Conservation (phyloP, 768 basidiomycete genomes). For the Tricholomella constricta region DNA sequence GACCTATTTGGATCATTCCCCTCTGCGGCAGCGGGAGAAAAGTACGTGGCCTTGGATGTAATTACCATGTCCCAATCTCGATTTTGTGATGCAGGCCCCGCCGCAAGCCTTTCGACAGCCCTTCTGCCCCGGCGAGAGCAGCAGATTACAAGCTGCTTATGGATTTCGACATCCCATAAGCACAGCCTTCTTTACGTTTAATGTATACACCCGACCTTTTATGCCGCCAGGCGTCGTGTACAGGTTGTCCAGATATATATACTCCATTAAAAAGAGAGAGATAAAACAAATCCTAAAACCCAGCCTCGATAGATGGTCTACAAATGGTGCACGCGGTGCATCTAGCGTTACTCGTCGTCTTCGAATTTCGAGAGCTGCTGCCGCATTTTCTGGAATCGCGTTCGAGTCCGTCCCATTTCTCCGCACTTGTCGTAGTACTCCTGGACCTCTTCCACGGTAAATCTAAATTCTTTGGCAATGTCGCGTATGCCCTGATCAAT, state of each 20-base stretch:
- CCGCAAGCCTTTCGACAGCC: conserved; percentile 76
- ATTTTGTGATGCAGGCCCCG: conserved; percentile 45
- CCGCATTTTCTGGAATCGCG: conserved; percentile 70
- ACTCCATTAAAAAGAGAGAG: not conserved
- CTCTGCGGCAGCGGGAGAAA: conserved; percentile 94
- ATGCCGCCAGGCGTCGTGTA: not conserved
- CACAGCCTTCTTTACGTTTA: not conserved
- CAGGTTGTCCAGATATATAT: not conserved
- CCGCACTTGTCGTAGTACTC: conserved; percentile 76
- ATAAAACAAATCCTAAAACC: not conserved
- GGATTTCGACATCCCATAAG: conserved; percentile 56
- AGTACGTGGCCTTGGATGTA: conserved; percentile 48
- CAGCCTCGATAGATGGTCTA: not conserved
- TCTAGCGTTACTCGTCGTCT: conserved; percentile 26
- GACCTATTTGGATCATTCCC: conserved; percentile 96
- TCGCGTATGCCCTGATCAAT: conserved; percentile 65
- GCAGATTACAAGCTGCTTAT: conserved; percentile 67
- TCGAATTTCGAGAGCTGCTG: conserved; percentile 42
- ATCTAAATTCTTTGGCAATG: conserved; percentile 70
- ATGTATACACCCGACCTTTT: not conserved
- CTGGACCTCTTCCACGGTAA: conserved; percentile 75
- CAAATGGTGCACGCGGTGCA: not conserved
- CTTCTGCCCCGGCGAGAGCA: conserved; percentile 75
- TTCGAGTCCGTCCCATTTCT: conserved; percentile 66
- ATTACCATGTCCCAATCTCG: conserved; percentile 7